A percentile compares a stretch with the other conserved stretches of the same genome.
Conservation (phyloP, 1,139 yeast species). For the Nakaseomyces uthaithaninus region DNA sequence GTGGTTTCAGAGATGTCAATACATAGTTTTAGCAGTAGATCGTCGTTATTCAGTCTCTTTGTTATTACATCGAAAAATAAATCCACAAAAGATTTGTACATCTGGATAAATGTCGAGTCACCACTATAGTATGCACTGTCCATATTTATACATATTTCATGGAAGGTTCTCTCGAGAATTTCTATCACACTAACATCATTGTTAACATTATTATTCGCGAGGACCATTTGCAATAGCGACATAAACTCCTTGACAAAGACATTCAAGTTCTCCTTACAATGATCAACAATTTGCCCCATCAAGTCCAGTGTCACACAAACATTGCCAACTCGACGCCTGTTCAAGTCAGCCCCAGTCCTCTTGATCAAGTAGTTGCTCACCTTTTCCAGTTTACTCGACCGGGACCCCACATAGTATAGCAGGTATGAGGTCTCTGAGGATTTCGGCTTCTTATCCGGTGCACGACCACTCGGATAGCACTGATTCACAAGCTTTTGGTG, state of each 20-base stretch:
- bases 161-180: slow-evolving; percentile 32
- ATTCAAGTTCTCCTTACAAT: slow-evolving; percentile 76
- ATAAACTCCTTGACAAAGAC: slow-evolving; percentile 64
- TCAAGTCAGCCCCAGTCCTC: slow-evolving; percentile 56
- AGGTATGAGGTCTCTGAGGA: slow-evolving; percentile 84
- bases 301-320: slow-evolving; percentile 74
- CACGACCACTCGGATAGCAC: slow-evolving; percentile 88
- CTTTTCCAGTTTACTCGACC: slow-evolving; percentile 80
- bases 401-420: slow-evolving; percentile 83
- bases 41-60: slow-evolving; percentile 25
- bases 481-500: slow-evolving; percentile 84
- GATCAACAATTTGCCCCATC: slow-evolving; percentile 56
- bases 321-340: slow-evolving; percentile 63
- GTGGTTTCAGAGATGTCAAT: slow-evolving; percentile 27
- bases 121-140: slow-evolving; percentile 68
- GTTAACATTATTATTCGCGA: slow-evolving; percentile 25
- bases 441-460: slow-evolving; percentile 80
- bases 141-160: slow-evolving; percentile 50
- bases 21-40: slow-evolving; percentile 28
- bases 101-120: slow-evolving; percentile 50
- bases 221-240: slow-evolving; percentile 35
- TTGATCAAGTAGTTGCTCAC: slow-evolving; percentile 64
- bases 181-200: slow-evolving; percentile 29
- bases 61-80: slow-evolving; percentile 23
- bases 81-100: slow-evolving; percentile 34